Base-by-base conservation (phyloP, 768 basidiomycete genomes). In the Baorangia bicolor region DNA sequence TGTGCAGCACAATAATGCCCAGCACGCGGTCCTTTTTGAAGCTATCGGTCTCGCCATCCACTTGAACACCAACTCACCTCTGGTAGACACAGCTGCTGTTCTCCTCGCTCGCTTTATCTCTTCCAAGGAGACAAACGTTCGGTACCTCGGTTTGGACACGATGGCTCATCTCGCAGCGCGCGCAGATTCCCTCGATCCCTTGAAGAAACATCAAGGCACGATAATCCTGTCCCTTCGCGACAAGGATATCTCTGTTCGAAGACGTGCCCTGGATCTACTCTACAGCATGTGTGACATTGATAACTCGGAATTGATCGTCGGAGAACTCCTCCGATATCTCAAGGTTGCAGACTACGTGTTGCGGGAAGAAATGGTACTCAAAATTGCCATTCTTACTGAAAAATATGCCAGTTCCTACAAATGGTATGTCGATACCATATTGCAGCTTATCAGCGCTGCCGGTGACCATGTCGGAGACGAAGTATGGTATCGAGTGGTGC, bases 241-340 rank as follows among this genome's bases (percentile, higher is more conserved):
- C 76, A 93, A 95, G 67, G 97, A 99, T 69, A 97, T 99, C 57
- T 95, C 93, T 23, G 95, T 99, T 43, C 85, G 97, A 33, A 79
- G 97, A 51, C 82, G 97, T 47, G 97, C 94, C 12, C 80, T 99
- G 56, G 97, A 99, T 73, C 80, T 99, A 49, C 80, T 99, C 10
- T 98, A 98, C 74, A 96, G 94, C 75, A 99, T 99, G 97, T 98
- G 97, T 72, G 97, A 99, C 69, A 80, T 88, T n/a, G 89, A 92
- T 66, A 99, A 98, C 73, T 92, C 96, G 6, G 94, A 97, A 69
- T 76, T 92, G 58, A 94, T 98, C 64, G 97, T 99, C 33, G 95
- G 90, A 35, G 96, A 99, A 73, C 81, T 99, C 18, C 77, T 99
- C 52, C 85, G 91, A 53, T 99, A 98, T 72, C 83, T 99, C 55